Percentiles rank a stretch among this genome's conserved stretches.
Conservation (phyloP, 192 early-diverging fungal genomes). For the Umbelopsis ramanniana region DNA sequence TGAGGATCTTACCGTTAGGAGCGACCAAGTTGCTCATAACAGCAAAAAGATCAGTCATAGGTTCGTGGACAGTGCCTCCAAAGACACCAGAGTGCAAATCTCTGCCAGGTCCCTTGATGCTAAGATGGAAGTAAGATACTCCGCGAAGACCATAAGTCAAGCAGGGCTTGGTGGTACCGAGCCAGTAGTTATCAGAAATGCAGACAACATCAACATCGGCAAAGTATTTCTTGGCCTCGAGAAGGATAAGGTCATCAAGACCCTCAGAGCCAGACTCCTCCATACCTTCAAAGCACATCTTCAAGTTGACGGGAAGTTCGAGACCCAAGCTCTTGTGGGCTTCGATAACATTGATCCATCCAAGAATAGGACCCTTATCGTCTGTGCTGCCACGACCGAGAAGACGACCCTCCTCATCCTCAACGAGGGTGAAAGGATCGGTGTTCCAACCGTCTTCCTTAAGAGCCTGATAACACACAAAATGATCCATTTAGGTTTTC, state of each 20-base stretch:
- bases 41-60: slow-evolving; percentile 93
- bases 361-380: slow-evolving; percentile 98
- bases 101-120: slow-evolving; percentile 40
- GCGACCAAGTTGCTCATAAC: slow-evolving; percentile 86
- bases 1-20: slow-evolving; percentile 84
- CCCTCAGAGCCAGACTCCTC: slow-evolving; percentile 89
- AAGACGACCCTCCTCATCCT: slow-evolving; percentile 83
- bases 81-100: slow-evolving; percentile 98
- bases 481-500: not conserved
- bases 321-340: slow-evolving; percentile 89
- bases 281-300: slow-evolving; percentile 99
- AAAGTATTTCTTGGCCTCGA: slow-evolving; percentile 91
- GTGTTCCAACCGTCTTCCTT: slow-evolving; percentile 88
- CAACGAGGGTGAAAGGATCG: slow-evolving; percentile 88
- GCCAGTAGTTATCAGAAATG: slow-evolving; percentile 99
- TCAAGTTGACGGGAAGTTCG: slow-evolving; percentile 93
- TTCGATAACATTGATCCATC: slow-evolving; percentile 96
- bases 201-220: slow-evolving; percentile 92
- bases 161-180: slow-evolving; percentile 95
- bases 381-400: slow-evolving; percentile 93
- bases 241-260: slow-evolving; percentile 85
- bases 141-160: slow-evolving; percentile 97
- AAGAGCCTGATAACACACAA: slow-evolving; percentile 48
- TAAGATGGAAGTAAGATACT: slow-evolving; percentile 61
- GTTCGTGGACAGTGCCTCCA: slow-evolving; percentile 94